Evolutionary conservation across 1,139 yeast species (phyloP).

Genomic region (Saccharomyces hybrid): DNA sequence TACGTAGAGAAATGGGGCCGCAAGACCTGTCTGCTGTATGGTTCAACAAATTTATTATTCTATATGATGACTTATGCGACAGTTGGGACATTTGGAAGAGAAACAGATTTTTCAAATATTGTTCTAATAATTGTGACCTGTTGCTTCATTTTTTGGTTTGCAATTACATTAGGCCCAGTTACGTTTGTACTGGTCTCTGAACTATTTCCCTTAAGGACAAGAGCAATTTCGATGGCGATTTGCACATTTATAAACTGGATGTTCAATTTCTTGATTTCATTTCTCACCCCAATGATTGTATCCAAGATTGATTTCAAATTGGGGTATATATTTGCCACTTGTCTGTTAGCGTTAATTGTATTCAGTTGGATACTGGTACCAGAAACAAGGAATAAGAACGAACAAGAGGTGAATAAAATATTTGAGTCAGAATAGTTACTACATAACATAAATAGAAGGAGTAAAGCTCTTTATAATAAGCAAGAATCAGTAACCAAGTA

Average conservation of each 20-base stretch:
- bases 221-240: conserved; percentile 68
- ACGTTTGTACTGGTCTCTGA: conserved; percentile 70
- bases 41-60: conserved; percentile 53
- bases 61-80: conserved; percentile 59
- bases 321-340: conserved; percentile 69
- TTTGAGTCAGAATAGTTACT: conserved; percentile 6
- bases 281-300: conserved; percentile 63
- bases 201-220: conserved; percentile 65
- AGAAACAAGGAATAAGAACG: conserved; percentile 64
- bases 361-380: conserved; percentile 57
- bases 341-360: conserved; percentile 46
- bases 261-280: conserved; percentile 64
- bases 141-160: conserved; percentile 67
- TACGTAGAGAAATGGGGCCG: conserved; percentile 65
- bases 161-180: conserved; percentile 81
- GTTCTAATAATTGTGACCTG: conserved; percentile 72
- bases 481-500: neutral
- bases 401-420: conserved; percentile 50
- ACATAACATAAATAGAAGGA: conserved; percentile 38
- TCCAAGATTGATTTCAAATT: conserved; percentile 45
- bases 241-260: conserved; percentile 71
- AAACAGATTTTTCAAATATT: conserved; percentile 45
- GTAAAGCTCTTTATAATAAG: neutral
- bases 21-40: conserved; percentile 51
- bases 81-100: conserved; percentile 48